Base-by-base conservation (phyloP, 768 basidiomycete genomes). In the Tylopilus cervinicoccineus region DNA sequence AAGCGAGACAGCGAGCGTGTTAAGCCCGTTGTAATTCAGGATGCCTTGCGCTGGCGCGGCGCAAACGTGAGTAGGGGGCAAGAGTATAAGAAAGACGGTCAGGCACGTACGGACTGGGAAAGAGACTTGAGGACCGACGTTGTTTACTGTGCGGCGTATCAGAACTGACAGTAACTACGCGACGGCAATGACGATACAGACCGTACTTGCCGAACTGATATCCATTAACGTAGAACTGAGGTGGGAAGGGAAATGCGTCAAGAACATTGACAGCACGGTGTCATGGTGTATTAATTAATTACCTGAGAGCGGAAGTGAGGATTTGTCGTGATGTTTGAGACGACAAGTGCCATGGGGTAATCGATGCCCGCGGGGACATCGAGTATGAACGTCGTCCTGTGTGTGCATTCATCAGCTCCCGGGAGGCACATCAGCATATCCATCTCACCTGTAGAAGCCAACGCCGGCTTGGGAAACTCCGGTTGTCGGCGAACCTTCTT, bases 1-100 rank as follows among this genome's bases (percentile, higher is more conserved):
- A 7, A 78, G 61, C 16, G 76, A 77, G 11, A 77, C 62, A 5
- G 72, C 76, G 8, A 78, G 62, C 4, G 76, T 77, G 51, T 78
- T 77, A 12, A 27, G 49, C 17, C 77, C 76, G 17, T 71, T 67
- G 47, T 78, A 76, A 40, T 78, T 71, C 36, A 78, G 47, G 46
- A 78, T 76, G 22, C 76, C 77, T 66, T 78, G 72, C 5, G 77
- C 76, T 75, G 45, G 12, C 14, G 3, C 17, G 27, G 11, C 28
- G 16, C 6, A n/a, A 8, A 32, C 67, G 19, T 55, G 14, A 61
- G 46, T 28, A 12, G 33, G 19, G 10, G 5, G 16, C 16, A 33
- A 26, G 22, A 7, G 6, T 2, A 9, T 31, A 27, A 34, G 28
- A 37, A 41, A 12, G 37, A 14, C 22, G n/a, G 6, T 4, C 4